Evolutionary conservation across 495 filamentous ascomycete genomes (phyloP), one percentile per base, ranked within the genome.

Genomic region (Penicillium nucicola): DNA sequence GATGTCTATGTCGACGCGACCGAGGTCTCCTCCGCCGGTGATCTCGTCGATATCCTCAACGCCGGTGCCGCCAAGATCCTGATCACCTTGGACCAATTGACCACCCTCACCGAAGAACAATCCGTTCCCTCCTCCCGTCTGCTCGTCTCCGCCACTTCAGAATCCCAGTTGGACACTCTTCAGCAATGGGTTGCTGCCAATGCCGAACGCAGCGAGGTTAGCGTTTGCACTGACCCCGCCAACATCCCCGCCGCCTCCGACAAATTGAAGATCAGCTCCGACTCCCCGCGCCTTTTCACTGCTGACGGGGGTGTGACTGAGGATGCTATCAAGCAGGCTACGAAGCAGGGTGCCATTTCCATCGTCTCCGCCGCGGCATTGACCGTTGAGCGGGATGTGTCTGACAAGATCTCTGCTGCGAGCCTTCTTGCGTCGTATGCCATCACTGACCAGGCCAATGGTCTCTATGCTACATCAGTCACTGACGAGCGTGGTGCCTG

Each of bases 51-150:
- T 44, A 77, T 97, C 23, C 80, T 98, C 44, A 86, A 98, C 62
- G 81, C 84, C 54, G 93, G 95, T 44, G 90, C 90, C n/a, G 79
- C 83, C 34, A 93, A 86, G 67, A 84, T 95, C 38, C 92, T 97
- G 66, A 84, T 96, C 41, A 76, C 79, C 44, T 76, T 84, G 40
- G 77, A 86, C 38, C 85, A 89, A 70, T 72, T 86, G 55, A 67
- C 75, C 37, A 52, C 68, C 2, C 67, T 87, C 17, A 62, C 72
- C 17, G 58, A 72, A 46, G 76, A 81, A 56, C 72, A 80, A 40
- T 75, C 77, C 31, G 66, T 84, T 41, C 75, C 83, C 47, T 78
- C 77, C 11, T 77, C 79, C 36, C 74, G 86, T 14, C 56, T 88
- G 12, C 74, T 84, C 41, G 70, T 81, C 25, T 64, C 71, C 12